phyloP scores from a whole-genome alignment of 2,329 filamentous ascomycete species.

The Sporothrix humicola region DNA sequence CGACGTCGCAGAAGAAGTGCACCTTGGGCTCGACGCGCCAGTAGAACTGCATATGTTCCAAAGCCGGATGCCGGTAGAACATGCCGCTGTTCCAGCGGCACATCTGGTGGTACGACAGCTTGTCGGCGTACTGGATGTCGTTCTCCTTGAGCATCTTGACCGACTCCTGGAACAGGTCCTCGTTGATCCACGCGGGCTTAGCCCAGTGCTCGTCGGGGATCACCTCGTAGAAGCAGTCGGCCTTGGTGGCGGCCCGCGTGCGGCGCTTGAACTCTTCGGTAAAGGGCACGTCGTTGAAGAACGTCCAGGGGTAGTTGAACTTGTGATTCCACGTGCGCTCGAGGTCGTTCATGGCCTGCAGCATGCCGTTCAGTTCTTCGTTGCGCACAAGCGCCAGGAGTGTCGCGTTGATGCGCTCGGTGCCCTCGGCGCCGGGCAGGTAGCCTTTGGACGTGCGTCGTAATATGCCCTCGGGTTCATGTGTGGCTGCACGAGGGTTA shows the following conservation, averaged over 20 bases:
- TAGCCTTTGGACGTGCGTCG: slow-evolving; percentile 78
- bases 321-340: slow-evolving; percentile 97
- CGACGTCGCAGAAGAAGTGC: slow-evolving; percentile 98
- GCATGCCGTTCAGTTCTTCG: slow-evolving; percentile 80
- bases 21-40: slow-evolving; percentile 99
- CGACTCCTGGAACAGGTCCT: slow-evolving; percentile 83
- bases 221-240: slow-evolving; percentile 82
- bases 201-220: slow-evolving; percentile 97
- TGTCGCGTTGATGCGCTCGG: slow-evolving; percentile 89
- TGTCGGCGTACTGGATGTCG: slow-evolving; percentile 86
- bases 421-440: slow-evolving; percentile 73
- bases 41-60: slow-evolving; percentile 85
- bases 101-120: slow-evolving; percentile 97
- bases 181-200: slow-evolving; percentile 88
- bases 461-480: slow-evolving; percentile 79
- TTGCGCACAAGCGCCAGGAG: slow-evolving; percentile 92
- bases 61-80: slow-evolving; percentile 94
- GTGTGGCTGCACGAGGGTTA: slow-evolving; percentile 64
- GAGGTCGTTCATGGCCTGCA: slow-evolving; percentile 87
- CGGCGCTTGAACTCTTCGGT: slow-evolving; percentile 87
- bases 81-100: slow-evolving; percentile 98
- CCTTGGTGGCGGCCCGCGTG: slow-evolving; percentile 83
- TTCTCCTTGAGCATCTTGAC: slow-evolving; percentile 81
- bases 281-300: slow-evolving; percentile 97
- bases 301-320: slow-evolving; percentile 99